Evolutionary conservation across 352 stramenopile species (phyloP).

Genomic region (Chrysophaeum taylorii): DNA sequence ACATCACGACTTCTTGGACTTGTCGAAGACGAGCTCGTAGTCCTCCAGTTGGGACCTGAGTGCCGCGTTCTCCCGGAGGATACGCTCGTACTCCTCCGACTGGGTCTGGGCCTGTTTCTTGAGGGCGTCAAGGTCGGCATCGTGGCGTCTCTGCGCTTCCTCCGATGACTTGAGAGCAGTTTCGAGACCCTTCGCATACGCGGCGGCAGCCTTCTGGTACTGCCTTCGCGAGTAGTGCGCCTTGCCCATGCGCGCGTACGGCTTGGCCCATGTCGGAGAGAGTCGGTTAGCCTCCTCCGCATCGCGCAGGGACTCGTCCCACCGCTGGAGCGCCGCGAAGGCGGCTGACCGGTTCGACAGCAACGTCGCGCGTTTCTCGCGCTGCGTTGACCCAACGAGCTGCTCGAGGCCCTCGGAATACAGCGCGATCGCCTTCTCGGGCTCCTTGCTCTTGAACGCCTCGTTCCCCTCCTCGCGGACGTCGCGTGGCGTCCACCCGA

Average conservation of each 20-base stretch:
- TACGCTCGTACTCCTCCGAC: background rate
- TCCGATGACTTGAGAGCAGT: background rate
- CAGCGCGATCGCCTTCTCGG: background rate
- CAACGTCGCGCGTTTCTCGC: background rate
- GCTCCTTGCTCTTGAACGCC: background rate
- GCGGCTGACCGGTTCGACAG: slow-evolving; percentile 4
- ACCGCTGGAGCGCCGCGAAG: background rate
- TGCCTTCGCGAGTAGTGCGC: background rate
- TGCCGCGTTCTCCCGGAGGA: background rate
- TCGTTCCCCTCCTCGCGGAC: background rate
- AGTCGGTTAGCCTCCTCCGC: background rate
- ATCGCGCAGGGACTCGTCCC: background rate
- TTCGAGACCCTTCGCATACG: background rate
- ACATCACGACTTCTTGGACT: no score
- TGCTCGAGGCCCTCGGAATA: background rate
- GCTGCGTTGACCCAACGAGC: background rate
- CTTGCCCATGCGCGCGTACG: slow-evolving; percentile 1
- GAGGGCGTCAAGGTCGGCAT: background rate
- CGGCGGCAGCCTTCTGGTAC: background rate
- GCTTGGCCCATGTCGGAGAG: background rate
- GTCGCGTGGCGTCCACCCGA: no score
- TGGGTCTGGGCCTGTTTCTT: background rate
- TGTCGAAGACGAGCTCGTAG: background rate
- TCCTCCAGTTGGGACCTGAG: slow-evolving; percentile 2
- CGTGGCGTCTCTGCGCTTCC: background rate